Evolutionary conservation across 345 rosid species (phyloP).

Genomic region (Gossypium bickii): DNA sequence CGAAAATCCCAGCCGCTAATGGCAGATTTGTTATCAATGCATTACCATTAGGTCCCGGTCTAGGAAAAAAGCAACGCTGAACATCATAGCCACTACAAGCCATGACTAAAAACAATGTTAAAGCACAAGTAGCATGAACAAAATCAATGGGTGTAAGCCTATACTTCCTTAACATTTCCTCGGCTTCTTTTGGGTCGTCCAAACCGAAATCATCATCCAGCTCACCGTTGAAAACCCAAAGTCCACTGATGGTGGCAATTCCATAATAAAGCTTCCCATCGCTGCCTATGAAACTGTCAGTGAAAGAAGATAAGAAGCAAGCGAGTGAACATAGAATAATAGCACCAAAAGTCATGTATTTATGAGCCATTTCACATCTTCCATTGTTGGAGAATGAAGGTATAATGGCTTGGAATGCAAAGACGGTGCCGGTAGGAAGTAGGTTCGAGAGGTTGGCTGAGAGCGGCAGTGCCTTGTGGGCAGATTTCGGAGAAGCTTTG

Average conservation of each 20-base stretch:
- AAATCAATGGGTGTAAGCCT: constrained; percentile 21
- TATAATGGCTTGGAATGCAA: constrained; percentile 29
- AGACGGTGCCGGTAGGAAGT: constrained; percentile 44
- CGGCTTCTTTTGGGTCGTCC: not conserved
- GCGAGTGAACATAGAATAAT: constrained; percentile 15
- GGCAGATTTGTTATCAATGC: constrained; percentile 30
- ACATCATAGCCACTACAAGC: constrained; percentile 28
- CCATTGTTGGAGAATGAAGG: constrained; percentile 48
- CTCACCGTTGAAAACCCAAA: constrained; percentile 25
- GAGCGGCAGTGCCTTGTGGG: not conserved
- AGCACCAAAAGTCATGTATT: constrained; percentile 24
- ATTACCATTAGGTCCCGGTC: constrained; percentile 12
- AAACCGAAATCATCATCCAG: not conserved
- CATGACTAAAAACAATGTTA: constrained; percentile 36
- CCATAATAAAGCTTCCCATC: constrained; percentile 38
- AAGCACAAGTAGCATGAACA: constrained; percentile 34
- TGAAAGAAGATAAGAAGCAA: constrained; percentile 42
- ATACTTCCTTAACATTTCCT: not conserved
- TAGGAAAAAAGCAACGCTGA: constrained; percentile 27
- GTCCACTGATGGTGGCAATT: constrained; percentile 26
- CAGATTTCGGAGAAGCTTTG: not conserved
- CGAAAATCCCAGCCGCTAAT: constrained; percentile 25
- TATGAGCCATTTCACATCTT: constrained; percentile 15
- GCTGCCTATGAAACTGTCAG: constrained; percentile 33
- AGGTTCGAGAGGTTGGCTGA: constrained; percentile 42